Conservation (phyloP, 768 basidiomycete genomes). For the Pisolithus sp. region DNA sequence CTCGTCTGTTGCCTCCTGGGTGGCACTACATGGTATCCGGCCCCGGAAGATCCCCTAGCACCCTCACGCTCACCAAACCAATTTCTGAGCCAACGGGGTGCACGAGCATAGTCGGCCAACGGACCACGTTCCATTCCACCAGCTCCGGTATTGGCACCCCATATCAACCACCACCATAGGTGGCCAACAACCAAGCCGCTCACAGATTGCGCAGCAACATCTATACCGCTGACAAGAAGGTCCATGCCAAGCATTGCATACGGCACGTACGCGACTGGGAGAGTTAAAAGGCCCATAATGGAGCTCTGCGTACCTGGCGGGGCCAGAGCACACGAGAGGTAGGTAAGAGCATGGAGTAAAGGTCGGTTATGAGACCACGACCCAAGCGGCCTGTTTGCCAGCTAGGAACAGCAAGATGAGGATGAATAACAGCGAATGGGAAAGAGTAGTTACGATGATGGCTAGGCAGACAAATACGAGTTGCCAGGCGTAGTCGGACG, state of each 20-base stretch:
- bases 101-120: constrained; percentile 37
- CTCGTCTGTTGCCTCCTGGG: constrained; percentile 33
- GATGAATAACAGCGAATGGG: constrained; percentile 2
- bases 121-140: constrained; percentile 32
- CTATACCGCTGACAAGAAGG: constrained; percentile 54
- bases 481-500: constrained; percentile 77
- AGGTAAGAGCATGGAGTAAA: constrained; percentile 60
- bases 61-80: constrained; percentile 38
- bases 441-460: constrained; percentile 49
- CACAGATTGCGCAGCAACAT: constrained; percentile 47
- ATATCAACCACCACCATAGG: constrained; percentile 73
- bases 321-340: constrained; percentile 61
- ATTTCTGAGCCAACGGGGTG: constrained; percentile 53
- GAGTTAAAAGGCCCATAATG: constrained; percentile 69
- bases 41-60: constrained; percentile 30
- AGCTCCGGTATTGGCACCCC: constrained; percentile 40
- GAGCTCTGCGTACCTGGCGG: constrained; percentile 64
- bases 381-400: constrained; percentile 50
- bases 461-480: constrained; percentile 45
- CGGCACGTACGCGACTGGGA: constrained; percentile 70
- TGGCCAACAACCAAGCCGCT: constrained; percentile 76
- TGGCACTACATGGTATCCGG: constrained; percentile 54
- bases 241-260: constrained; percentile 72
- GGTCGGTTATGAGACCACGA: constrained; percentile 55
- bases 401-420: constrained; percentile 26